Evolutionary conservation across 164 flowering plant genomes (phyloP), one percentile per base, ranked within the genome.

Genomic region (Nymphaea thermarum): DNA sequence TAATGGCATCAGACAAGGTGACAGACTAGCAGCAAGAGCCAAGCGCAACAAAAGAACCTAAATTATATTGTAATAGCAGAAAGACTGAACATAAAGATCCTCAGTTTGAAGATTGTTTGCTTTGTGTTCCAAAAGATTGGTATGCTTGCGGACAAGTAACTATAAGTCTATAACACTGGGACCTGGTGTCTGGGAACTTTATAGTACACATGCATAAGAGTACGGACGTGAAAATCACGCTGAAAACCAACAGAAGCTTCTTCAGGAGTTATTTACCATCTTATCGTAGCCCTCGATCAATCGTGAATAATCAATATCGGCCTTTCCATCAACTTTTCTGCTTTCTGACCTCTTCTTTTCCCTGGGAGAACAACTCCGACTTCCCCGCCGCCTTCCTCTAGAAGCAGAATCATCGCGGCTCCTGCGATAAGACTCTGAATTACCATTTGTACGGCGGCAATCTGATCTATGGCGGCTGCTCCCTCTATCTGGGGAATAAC

Each of bases 211-310:
- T 25, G 36, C 36, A 25, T 25, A 25, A 25, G 36, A 25, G 36
- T 25, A 25, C 36, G 36, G 1, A 25, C 36, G 36, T 25, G 36
- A 25, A 25, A 25, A 25, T 0, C 36, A 25, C 36, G 36, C 36
- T 45, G 53, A 10, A 10, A 45, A 45, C 5, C 55, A 6, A 12
- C 12, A 4, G 55, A 47, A 47, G 12, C 12, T 47, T 47, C 12
- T 14, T 47, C 7, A 47, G 12, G 64, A 61, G 64, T n/a, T 8
- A 67, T 84, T 67, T 61, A 93, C 97, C 98, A 93, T 84, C 5
- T 80, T 74, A 1, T 79, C 85, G 68, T 89, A 93, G 4, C 97
- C 98, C 47, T 84, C 76, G 63, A 91, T 88, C 70, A 84, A 70
- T 57, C 71, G 69, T 10, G 85, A 78, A 78, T 81, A 88, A 76